Percentiles rank a stretch among this genome's conserved stretches.
Evolutionary conservation across 805 yeast genomes (phyloP).

Genomic region (Wickerhamiella lipophila): DNA sequence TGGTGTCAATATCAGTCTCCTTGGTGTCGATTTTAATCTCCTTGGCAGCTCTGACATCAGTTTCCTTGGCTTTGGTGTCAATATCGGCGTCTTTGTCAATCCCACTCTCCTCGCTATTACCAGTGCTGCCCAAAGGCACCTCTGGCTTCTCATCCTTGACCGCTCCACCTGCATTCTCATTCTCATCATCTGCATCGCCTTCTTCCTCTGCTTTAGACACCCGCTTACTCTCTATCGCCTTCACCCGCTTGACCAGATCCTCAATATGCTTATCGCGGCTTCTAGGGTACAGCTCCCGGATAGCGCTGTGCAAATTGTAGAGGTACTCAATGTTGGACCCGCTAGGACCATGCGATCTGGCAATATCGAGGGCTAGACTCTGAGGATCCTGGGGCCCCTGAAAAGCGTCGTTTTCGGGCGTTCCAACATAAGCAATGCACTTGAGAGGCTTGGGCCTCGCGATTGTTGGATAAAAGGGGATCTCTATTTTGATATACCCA

Average conservation of each 20-base stretch:
- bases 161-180: too few species aligned
- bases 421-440: conserved; percentile 71
- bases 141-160: too few species aligned
- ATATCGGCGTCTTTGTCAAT: too few species aligned
- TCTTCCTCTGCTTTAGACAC: too few species aligned
- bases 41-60: too few species aligned
- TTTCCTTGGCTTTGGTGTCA: too few species aligned
- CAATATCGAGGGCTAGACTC: conserved; percentile 50
- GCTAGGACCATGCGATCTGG: conserved; percentile 55
- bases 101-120: too few species aligned
- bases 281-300: conserved; percentile 31
- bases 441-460: conserved; percentile 28
- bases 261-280: conserved; percentile 35
- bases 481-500: conserved; percentile 63
- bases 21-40: too few species aligned
- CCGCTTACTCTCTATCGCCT: conserved; percentile 7
- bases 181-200: background rate
- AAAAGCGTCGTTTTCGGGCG: conserved; percentile 66
- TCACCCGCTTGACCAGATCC: conserved; percentile 27
- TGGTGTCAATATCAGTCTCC: too few species aligned
- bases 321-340: conserved; percentile 71
- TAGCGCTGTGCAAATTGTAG: conserved; percentile 38
- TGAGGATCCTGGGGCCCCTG: conserved; percentile 63
- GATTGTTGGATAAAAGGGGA: conserved; percentile 44
- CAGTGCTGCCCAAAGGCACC: too few species aligned